phyloP scores from a whole-genome alignment of 768 basidiomycete genomes.

The Naganishia vishniacii region DNA sequence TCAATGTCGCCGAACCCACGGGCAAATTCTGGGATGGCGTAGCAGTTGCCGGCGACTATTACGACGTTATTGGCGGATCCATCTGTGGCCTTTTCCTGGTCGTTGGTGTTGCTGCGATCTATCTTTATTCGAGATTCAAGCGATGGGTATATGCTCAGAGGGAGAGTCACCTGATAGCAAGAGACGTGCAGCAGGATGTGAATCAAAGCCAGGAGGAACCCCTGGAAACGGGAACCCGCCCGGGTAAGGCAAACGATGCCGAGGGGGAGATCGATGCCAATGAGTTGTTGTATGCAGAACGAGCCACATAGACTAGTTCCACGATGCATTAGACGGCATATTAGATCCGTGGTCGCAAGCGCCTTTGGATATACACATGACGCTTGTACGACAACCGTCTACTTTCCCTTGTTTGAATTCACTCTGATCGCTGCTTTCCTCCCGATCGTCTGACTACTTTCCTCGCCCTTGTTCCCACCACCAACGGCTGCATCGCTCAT shows the following conservation, averaged over 20 bases:
- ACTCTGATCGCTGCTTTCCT: not conserved
- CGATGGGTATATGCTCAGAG: conserved; percentile 14
- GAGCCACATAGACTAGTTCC: not conserved
- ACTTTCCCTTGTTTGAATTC: conserved; percentile 5
- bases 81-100: conserved; percentile 23
- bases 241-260: not conserved
- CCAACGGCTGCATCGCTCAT: no score
- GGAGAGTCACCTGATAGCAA: not conserved
- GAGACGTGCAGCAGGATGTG: not conserved
- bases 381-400: conserved; percentile 4
- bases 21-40: conserved; percentile 27
- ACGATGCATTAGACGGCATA: no score
- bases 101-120: conserved; percentile 11
- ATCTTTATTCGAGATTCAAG: conserved; percentile 7
- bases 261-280: not conserved
- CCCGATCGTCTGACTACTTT: not conserved
- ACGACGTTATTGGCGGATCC: conserved; percentile 22
- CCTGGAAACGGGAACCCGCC: not conserved
- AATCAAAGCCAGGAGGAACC: not conserved
- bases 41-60: conserved; percentile 15
- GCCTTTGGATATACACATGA: no score
- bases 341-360: no score
- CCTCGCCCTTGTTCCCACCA: not conserved
- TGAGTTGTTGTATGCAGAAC: not conserved
- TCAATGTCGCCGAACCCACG: conserved; percentile 22